These are phyloP conservation scores for Eucalyptus marginata DNA, from an alignment of 345 rosid genomes.

Conservation along the genomic window DNA sequence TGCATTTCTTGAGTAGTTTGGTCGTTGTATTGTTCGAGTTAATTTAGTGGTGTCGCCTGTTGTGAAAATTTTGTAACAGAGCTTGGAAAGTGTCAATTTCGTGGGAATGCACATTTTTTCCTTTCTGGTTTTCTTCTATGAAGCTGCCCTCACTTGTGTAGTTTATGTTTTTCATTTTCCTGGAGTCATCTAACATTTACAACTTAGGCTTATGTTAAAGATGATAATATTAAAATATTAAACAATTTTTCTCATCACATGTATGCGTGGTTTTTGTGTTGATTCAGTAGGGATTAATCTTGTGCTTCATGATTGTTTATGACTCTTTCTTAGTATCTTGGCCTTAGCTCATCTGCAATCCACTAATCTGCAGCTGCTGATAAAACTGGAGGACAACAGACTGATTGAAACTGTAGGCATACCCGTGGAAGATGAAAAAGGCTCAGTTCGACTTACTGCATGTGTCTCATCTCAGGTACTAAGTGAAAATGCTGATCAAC, in stretches of 20 bases:
- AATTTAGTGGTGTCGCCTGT: background rate
- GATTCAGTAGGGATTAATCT: background rate
- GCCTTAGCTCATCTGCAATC: background rate
- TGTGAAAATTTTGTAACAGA: background rate
- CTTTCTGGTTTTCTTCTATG: background rate
- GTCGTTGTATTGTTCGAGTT: background rate
- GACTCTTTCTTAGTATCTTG: background rate
- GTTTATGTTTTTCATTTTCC: background rate
- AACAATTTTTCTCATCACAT: background rate
- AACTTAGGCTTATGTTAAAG: background rate
- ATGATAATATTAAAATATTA: background rate
- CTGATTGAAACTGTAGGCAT: conserved; percentile 97
- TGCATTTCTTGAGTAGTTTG: background rate
- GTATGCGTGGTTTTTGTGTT: background rate
- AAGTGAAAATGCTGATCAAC: background rate
- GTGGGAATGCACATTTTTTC: background rate
- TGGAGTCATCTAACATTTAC: background rate
- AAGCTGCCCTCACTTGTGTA: background rate
- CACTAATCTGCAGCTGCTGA: conserved; percentile 37
- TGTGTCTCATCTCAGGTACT: conserved; percentile 93
- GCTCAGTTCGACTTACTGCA: conserved; percentile 80
- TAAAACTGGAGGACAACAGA: conserved; percentile 76
- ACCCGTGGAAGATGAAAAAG: conserved; percentile 75
- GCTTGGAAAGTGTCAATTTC: background rate
- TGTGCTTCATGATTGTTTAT: background rate